Evolutionary conservation across 2,329 filamentous ascomycete species (phyloP).

Genomic region (Colletotrichum echinochloae): DNA sequence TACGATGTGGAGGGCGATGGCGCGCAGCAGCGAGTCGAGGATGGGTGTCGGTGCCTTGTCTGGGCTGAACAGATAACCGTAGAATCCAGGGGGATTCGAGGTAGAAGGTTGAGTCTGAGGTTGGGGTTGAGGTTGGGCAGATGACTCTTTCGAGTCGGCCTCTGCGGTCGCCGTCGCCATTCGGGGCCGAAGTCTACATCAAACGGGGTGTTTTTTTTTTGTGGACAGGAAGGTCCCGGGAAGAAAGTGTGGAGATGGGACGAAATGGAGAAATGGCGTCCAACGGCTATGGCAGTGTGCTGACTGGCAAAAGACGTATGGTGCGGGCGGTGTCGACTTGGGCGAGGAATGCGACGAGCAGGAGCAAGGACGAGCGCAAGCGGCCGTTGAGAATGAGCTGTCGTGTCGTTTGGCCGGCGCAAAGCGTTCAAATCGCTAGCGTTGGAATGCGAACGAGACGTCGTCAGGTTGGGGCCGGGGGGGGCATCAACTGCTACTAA

Average conservation of each 20-base stretch:
- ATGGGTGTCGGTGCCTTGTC: constrained; percentile 76
- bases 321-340: constrained; percentile 1
- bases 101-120: constrained; percentile 20
- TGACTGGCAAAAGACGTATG: constrained; percentile 14
- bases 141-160: constrained; percentile 41
- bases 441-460: constrained; percentile 11
- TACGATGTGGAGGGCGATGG: constrained; percentile 79
- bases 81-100: constrained; percentile 48
- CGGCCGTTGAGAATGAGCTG: neutral
- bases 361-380: neutral
- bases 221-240: constrained; percentile 28
- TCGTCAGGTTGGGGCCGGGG: neutral
- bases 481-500: constrained; percentile 34
- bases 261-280: constrained; percentile 12
- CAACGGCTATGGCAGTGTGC: constrained; percentile 32
- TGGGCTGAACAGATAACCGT: constrained; percentile 75
- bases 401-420: neutral
- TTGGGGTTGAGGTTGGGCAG: constrained; percentile 25
- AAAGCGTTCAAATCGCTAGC: constrained; percentile 6
- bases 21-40: constrained; percentile 75
- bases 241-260: constrained; percentile 30
- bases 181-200: constrained; percentile 35
- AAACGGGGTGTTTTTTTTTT: constrained; percentile 32
- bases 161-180: constrained; percentile 42
- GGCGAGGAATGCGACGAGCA: constrained; percentile 1